Evolutionary conservation across 139 green algal species (phyloP).

Genomic region (Picochlorum costavermella): DNA sequence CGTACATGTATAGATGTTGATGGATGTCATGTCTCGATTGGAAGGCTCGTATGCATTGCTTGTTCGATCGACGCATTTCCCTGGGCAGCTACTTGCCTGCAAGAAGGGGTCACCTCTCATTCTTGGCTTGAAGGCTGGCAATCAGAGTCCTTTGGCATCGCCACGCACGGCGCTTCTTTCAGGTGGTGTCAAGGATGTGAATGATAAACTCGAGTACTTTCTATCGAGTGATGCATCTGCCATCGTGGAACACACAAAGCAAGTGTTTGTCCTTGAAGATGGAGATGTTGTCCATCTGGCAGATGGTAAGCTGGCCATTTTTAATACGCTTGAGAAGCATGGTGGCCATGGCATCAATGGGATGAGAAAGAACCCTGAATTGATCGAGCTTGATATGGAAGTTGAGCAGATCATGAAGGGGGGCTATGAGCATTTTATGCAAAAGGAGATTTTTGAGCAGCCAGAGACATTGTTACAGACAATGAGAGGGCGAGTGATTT

Average conservation of each 20-base stretch:
- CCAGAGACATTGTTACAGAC: conserved; percentile 77
- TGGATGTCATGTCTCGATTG: conserved; percentile 92
- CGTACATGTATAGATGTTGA: conserved; percentile 83
- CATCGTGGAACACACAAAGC: conserved; percentile 97
- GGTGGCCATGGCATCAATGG: conserved; percentile 14
- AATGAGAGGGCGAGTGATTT: conserved; percentile 68
- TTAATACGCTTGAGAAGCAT: conserved; percentile 44
- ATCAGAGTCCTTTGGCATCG: no score
- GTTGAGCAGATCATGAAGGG: conserved; percentile 97
- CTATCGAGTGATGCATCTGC: conserved; percentile 88
- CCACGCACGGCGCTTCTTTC: not conserved
- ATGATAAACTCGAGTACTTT: conserved; percentile 76
- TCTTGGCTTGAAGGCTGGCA: conserved; percentile 61
- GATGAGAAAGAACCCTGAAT: conserved; percentile 42
- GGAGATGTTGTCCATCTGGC: conserved; percentile 57
- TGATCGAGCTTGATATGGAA: conserved; percentile 89
- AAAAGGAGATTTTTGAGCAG: conserved; percentile 95
- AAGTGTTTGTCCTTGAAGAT: conserved; percentile 13
- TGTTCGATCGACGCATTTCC: conserved; percentile 89
- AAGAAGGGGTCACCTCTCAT: conserved; percentile 91
- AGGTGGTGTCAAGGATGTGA: not conserved
- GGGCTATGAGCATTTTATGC: conserved; percentile 92
- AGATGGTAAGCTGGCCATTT: conserved; percentile 60
- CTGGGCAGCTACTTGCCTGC: conserved; percentile 92
- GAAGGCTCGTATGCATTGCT: conserved; percentile 95